Base-by-base conservation (phyloP, 2,329 filamentous ascomycete genomes). In the Colletotrichum echinochloae region DNA sequence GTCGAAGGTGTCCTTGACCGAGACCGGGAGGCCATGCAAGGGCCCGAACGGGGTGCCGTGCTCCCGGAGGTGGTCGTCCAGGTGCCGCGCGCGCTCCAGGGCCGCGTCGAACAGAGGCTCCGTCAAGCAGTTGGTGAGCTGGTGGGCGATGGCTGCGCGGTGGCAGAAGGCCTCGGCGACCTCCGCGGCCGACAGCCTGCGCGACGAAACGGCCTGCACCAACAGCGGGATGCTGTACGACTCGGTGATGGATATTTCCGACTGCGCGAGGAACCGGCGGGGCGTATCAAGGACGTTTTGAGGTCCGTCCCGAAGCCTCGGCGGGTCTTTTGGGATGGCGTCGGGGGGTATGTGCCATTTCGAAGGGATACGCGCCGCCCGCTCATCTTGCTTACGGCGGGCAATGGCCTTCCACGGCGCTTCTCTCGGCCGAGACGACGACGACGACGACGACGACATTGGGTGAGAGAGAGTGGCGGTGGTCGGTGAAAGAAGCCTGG, bases 1-100 rank as follows among this genome's bases (percentile, higher is more conserved):
- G 44, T 77, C 72, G 72, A 85, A 83, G 63, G 85, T 81, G 57
- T 86, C 82, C 67, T 85, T 87, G 46, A 87, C 72, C 39, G 81
- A 83, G 57, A 92, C 81, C 0, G 89, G 89, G 0, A 92, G 80
- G 8, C 90, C 89, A 74, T 91, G 89, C 0, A 92, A 81, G 1
- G 89, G 89, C 0, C 89, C 90, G 2, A 87, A 75, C 1, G 85
- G 80, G 57, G 77, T 79, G 0, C 80, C 81, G 30, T 84, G 77
- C 23, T 80, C 72, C 12, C 77, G 77, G 37, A 81, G 82, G 71
- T 87, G 80, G 0, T 78, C 76, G 65, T 89, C 87, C 0, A 89
- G 81, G 28, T 81, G 74, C n/a, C 79, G 76, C 0, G 86, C 87
- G 16, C 81, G 80, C n/a, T 80, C 66, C 0, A 89, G 48, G 1